Evolutionary conservation across 768 basidiomycete genomes (phyloP).

Genomic region (Auricularia auricula-judae): DNA sequence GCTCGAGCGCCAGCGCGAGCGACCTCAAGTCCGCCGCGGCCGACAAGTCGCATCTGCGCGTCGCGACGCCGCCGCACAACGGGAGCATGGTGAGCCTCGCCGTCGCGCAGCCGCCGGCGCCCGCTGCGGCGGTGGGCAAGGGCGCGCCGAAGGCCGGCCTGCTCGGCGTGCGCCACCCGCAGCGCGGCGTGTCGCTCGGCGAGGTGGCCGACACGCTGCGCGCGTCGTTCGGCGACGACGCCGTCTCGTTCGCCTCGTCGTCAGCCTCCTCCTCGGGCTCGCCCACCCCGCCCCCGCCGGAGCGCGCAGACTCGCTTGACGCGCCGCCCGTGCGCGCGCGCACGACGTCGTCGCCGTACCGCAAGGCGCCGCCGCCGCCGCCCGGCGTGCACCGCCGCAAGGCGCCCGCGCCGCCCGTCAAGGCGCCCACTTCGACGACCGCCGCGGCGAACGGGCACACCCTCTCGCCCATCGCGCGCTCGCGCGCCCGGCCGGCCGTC

Average conservation of each 20-base stretch:
- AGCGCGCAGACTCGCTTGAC: not conserved
- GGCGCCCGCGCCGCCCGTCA: not conserved
- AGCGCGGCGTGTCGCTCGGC: not conserved
- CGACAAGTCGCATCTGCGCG: not conserved
- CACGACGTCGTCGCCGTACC: not conserved
- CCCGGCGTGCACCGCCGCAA: not conserved
- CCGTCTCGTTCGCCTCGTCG: not conserved
- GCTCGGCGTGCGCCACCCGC: not conserved
- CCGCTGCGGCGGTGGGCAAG: not conserved
- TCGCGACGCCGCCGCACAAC: constrained; percentile 1
- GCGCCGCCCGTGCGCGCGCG: not conserved
- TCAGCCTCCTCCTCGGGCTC: not conserved
- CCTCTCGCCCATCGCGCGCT: not conserved
- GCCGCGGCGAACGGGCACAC: not conserved
- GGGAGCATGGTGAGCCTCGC: not conserved
- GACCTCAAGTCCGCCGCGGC: not conserved
- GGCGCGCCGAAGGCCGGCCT: not conserved
- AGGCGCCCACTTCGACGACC: no score
- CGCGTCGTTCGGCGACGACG: not conserved
- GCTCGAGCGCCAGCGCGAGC: not conserved
- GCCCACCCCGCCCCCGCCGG: not conserved
- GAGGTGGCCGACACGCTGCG: not conserved
- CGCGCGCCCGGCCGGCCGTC: not conserved
- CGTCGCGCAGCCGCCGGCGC: not conserved
- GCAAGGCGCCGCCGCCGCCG: not conserved